phyloP scores from a whole-genome alignment of 2,329 filamentous ascomycete genomes.

The Truncatella angustata region DNA sequence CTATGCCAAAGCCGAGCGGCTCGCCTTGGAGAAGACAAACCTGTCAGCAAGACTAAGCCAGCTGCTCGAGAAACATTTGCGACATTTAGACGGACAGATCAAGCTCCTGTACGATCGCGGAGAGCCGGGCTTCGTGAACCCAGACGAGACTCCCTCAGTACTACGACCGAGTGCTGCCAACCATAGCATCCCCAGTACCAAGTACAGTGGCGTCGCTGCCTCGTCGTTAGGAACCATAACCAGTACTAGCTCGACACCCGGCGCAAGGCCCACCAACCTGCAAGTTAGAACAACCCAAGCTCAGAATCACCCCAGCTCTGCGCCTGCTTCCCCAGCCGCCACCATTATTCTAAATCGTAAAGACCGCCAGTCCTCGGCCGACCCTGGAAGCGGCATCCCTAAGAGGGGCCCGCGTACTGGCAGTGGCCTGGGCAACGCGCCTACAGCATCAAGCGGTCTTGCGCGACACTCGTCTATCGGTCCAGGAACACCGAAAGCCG shows the following conservation, averaged over 20 bases:
- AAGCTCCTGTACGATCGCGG: constrained; percentile 60
- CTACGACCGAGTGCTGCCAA: constrained; percentile 58
- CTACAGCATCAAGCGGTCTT: constrained; percentile 54
- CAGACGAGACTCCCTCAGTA: constrained; percentile 62
- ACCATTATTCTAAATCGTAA: constrained; percentile 58
- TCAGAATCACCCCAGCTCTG: constrained; percentile 52
- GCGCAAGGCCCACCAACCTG: constrained; percentile 40
- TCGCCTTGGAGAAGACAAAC: constrained; percentile 73
- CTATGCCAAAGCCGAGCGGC: constrained; percentile 65
- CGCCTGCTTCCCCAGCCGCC: constrained; percentile 59
- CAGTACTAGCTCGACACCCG: constrained; percentile 41
- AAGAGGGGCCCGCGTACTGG: constrained; percentile 53
- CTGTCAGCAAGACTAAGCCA: constrained; percentile 63
- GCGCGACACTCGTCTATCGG: constrained; percentile 63
- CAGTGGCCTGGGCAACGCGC: constrained; percentile 44
- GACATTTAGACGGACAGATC: constrained; percentile 61
- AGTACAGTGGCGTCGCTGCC: constrained; percentile 27
- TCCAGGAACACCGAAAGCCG: constrained; percentile 58
- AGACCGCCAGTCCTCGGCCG: constrained; percentile 56
- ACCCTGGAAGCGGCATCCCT: constrained; percentile 45
- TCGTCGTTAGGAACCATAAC: constrained; percentile 35
- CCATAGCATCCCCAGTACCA: constrained; percentile 44
- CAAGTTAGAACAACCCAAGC: constrained; percentile 50
- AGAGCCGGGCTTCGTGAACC: constrained; percentile 61
- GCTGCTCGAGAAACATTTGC: constrained; percentile 61